Base-by-base conservation (phyloP, 805 yeast species). In the Yarrowia sp. region DNA sequence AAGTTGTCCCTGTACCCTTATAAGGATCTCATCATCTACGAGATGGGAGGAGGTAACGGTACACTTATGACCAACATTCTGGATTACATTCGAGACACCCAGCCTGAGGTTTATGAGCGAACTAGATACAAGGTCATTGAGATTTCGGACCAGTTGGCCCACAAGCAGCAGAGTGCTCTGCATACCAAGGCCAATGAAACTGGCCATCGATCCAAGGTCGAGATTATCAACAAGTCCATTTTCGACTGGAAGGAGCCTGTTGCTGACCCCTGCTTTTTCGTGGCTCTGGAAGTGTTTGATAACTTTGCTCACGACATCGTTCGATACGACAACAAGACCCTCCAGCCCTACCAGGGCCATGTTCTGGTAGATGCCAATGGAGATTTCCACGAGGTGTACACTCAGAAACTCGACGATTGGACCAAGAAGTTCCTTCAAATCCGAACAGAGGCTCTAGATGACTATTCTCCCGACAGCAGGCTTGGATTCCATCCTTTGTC, bases 11-110 rank as follows among this genome's bases (percentile, higher is more conserved):
- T 84, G 49, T 89, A 86, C 72, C 94, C 93, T 0, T 87, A 87
- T 73, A 81, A 83, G 49, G 92, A 90, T 74, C 79, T 94, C 56
- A 82, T 86, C 8, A 89, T 91, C 33, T 92, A 91, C 77, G 97
- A 92, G 77, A 85, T 90, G 82, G 97, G 96, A 69, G 96, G 92
- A 20, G 97, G 97, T 71, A 91, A 91, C 73, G 96, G 96, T 49
- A 91, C 96, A 0, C 77, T 91, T 69, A 91, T 92, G 97, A 76
- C 82, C 66, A 88, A 91, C 73, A 84, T 91, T 12, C 76, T 91
- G 70, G 87, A 87, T 73, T 91, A 82, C 74, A 82, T 91, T 69
- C 80, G 84, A 70, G 78, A 78, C 34, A 79, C 83, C 20, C 87
- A 88, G 70, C 93, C 96, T 0, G 92, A 89, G 44, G 86, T 91